Conservation (phyloP, 1,284 basidiomycete species). For the Fomitopsis betulina region DNA sequence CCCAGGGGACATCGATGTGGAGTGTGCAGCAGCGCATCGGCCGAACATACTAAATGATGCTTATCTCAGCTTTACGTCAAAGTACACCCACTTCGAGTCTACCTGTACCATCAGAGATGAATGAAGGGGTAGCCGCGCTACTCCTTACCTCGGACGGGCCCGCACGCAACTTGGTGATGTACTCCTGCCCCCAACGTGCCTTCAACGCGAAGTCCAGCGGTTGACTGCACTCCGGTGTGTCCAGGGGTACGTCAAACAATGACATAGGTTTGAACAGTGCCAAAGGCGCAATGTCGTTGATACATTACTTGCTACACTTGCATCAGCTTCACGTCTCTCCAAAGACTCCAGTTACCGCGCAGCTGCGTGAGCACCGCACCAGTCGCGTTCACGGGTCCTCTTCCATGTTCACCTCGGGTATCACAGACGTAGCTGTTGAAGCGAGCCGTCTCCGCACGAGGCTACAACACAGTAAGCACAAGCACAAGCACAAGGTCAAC, state of each 20-base stretch:
- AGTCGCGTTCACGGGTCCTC: not conserved
- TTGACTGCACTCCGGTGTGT: not conserved
- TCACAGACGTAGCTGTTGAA: constrained; percentile 5
- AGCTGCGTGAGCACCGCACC: not conserved
- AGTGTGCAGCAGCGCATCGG: not conserved
- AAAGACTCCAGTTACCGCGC: not conserved
- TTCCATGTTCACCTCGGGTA: constrained; percentile 18
- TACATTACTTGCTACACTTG: no score
- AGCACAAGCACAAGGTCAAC: not conserved
- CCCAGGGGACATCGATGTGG: not conserved
- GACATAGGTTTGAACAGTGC: not conserved
- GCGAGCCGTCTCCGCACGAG: constrained; percentile 17
- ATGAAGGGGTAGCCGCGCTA: no score
- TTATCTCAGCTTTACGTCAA: constrained; percentile 2
- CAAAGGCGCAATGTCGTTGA: no score
- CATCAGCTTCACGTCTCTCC: not conserved
- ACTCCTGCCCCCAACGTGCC: not conserved
- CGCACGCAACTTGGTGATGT: not conserved
- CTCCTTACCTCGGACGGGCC: not conserved
- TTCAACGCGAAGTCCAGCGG: no score
- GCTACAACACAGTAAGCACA: constrained; percentile 8
- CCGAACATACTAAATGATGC: not conserved
- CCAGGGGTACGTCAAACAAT: not conserved
- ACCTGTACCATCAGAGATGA: not conserved
- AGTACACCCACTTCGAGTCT: not conserved